Base-by-base conservation (phyloP, 2,329 filamentous ascomycete genomes). In the Fusarium fujikuroi region DNA sequence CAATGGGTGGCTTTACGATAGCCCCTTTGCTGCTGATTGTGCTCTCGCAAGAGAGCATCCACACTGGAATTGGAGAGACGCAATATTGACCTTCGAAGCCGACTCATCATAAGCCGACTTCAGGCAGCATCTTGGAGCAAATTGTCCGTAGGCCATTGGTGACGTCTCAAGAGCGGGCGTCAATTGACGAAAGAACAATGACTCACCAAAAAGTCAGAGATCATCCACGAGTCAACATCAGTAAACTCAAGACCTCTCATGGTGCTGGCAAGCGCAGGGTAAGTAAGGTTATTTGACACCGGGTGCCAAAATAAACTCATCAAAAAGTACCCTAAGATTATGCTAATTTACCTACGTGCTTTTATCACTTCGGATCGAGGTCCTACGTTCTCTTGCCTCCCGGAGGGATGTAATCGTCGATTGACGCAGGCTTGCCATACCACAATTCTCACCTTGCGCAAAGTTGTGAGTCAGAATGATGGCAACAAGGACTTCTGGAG, bases 291-390 rank as follows among this genome's bases (percentile, higher is more conserved):
- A 9, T 21, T 25, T 11, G 2, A 14, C 10, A 7, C 16, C 3
- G 7, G 6, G 14, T 28, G 50, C 23, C 12, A n/a, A 53, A 37
- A 37, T 37, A 37, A 53, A 39, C 9, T 7, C 9, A 3, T 9
- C 34, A 39, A 28, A 28, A 14, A 9, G 14, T 2, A 10, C 2
- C 5, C 23, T 28, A 39, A 39, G 9, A 7, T 7, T 5, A n/a
- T 18, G 3, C 34, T n/a, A 7, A n/a, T 1, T n/a, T 21, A 12
- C 34, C 16, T 1, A n/a, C n/a, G 0, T 5, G 5, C 3, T 9
- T 53, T n/a, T 18, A 34, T 21, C 50, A 1, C n/a, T 15, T 21
- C 10, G n/a, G 18, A 36, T 30, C 32, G 7, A 50, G 10, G 14
- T 5, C 1, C 1, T 6, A 28, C 7, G 2, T 21, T 11, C 9